Evolutionary conservation across 495 filamentous ascomycete genomes (phyloP), one percentile per base, ranked within the genome.

Genomic region (Trichocladium uniseriatum): DNA sequence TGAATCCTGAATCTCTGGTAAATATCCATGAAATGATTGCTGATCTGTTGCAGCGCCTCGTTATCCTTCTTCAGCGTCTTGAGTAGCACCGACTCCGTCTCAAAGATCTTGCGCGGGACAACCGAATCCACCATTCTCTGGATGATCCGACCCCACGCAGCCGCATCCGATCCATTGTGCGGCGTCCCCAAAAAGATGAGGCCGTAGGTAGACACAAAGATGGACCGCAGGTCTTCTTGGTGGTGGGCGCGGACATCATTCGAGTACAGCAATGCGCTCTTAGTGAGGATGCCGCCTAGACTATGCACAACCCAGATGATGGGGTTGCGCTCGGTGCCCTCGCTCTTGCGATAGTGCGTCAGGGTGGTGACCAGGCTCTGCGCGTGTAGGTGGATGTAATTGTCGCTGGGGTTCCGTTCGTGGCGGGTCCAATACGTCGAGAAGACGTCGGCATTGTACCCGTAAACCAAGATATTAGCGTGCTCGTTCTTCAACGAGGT

Each of bases 131-230:
- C 84, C 63, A 94, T 85, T 44, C 77, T 76, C 58, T 91, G 84
- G 38, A 89, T 66, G 49, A 87, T 70, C 8, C 77, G 69, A 3
- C 84, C 87, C 86, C 85, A 90, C 64, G 79, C 78, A 7, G 88
- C 88, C 13, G 85, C 59, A 53, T 87, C 82, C 3, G 86, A 79
- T 0, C 88, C 88, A 38, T 78, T 82, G 59, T 94, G 88, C 8
- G 88, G 88, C n/a, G 88, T 94, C 16, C 88, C 88, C 27, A 94
- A 73, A 59, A 94, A 94, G 19, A 94, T 73, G 24, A 94, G 81
- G 16, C 84, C 87, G 49, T 84, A 94, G 0, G 87, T 91, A 2
- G 86, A 89, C 8, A 90, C 82, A 54, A 79, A 89, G 20, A 94
- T 80, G 5, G 85, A 87, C 21, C 88, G 79, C 5, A 86, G 72